A percentile compares a stretch with the other conserved stretches of the same genome.
Evolutionary conservation across 176 grass and related monocot genomes (phyloP).

Genomic region (Carex parvula): DNA sequence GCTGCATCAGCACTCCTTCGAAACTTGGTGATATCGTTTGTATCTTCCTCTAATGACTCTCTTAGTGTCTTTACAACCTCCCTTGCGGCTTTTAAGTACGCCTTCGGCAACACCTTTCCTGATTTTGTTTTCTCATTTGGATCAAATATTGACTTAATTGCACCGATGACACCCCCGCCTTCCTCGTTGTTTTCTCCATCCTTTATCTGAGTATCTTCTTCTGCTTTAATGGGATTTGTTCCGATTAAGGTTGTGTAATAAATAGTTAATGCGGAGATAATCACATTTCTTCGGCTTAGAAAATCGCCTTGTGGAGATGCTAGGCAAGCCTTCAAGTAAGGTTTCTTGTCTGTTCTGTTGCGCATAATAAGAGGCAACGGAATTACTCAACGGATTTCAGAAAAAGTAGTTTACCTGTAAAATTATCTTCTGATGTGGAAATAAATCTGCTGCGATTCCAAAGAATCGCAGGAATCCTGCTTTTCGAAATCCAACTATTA

Average conservation of each 20-base stretch:
- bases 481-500: too few relatives aligned
- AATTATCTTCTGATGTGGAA: background rate
- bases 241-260: background rate
- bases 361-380: constrained; percentile 4
- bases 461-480: too few relatives aligned
- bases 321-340: constrained; percentile 2
- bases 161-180: constrained; percentile 42
- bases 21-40: constrained; percentile 60
- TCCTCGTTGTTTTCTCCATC: background rate
- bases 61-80: constrained; percentile 84
- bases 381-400: background rate
- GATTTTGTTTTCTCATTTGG: constrained; percentile 73
- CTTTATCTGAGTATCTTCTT: background rate
- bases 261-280: constrained; percentile 6
- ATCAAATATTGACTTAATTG: constrained; percentile 80
- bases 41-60: constrained; percentile 67
- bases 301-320: background rate
- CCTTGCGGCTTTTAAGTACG: constrained; percentile 86
- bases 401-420: background rate
- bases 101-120: constrained; percentile 77
- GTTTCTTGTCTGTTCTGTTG: constrained; percentile 69
- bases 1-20: constrained; percentile 71
- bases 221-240: constrained; percentile 35
- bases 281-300: constrained; percentile 24
- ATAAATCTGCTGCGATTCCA: too few relatives aligned